Base-by-base conservation (phyloP, 768 basidiomycete genomes). In the Suillus occidentalis region DNA sequence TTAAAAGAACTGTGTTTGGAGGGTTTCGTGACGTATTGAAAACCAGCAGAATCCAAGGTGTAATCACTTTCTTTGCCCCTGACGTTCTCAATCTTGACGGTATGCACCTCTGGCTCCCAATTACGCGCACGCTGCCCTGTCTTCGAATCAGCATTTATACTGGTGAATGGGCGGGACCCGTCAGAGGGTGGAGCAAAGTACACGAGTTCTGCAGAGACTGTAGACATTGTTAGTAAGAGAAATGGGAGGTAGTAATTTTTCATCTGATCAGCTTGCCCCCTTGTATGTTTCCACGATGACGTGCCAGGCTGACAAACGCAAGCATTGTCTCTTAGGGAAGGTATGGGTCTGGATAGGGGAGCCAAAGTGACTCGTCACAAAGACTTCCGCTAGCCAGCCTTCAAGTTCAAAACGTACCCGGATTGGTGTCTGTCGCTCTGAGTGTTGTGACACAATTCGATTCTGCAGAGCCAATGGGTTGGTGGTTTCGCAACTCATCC, bases 1-100 rank as follows among this genome's bases (percentile, higher is more conserved):
- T 65, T 64, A 73, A 89, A 89, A 0, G 78, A 66, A 8, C 75
- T 82, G 68, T 84, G 81, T 65, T 82, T 79, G 0, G 85, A 73
- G 0, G 84, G 71, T 39, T 71, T 53, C 34, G 37, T 68, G 63
- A 66, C 77, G 67, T 76, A 85, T 68, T 83, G 82, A 74, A 86
- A 89, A 3, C 86, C 85, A 4, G 82, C 73, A 1, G 71, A 82
- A 68, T 87, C 86, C 25, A 87, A 79, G 28, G 79, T 75, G 31
- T 75, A 76, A 0, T 74, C 69, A 62, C 75, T 71, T 70, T 87
- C 84, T 69, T 82, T 81, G 6, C 83, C 85, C 34, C 86, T 81
- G 39, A 86, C 50, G 73, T 88, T 84, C 70, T 86, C 83, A 61
- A 89, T 81, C 39, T 77, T 63, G 0, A 84, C 67, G 6, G 66